phyloP scores from a whole-genome alignment of 371 early-diverging fungal genomes.

The Mucor circinelloides region DNA sequence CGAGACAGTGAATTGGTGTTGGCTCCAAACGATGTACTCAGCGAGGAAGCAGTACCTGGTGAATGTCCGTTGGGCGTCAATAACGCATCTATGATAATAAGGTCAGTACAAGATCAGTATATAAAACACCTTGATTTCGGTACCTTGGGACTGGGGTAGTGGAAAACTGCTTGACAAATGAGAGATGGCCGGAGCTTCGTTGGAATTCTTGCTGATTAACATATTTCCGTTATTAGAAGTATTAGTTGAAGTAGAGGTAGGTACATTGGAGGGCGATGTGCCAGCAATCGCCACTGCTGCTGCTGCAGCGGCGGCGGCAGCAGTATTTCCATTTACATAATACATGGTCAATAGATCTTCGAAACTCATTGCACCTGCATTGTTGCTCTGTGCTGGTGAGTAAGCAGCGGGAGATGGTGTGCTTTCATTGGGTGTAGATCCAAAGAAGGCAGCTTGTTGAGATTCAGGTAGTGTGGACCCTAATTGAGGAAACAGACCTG shows the following conservation, averaged over 20 bases:
- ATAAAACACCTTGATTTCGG: not conserved
- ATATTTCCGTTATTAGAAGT: not conserved
- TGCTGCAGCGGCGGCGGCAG: conserved; percentile 19
- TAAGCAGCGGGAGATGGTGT: conserved; percentile 25
- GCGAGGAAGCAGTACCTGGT: conserved; percentile 8
- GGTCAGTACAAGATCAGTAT: not conserved
- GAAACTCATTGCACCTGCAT: conserved; percentile 41
- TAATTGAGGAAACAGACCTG: conserved; percentile 28
- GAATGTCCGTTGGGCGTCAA: conserved; percentile 9
- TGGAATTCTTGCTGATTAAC: conserved; percentile 4
- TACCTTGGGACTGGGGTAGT: conserved; percentile 21
- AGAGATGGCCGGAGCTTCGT: conserved; percentile 8
- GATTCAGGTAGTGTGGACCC: conserved; percentile 19
- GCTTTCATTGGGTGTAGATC: conserved; percentile 22
- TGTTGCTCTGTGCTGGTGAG: conserved; percentile 5
- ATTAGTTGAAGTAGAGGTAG: not conserved
- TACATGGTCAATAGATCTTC: conserved; percentile 37
- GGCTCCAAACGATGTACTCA: conserved; percentile 2
- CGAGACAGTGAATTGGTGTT: not conserved
- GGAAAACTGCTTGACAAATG: conserved; percentile 8
- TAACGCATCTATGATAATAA: not conserved
- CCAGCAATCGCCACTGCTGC: conserved; percentile 14
- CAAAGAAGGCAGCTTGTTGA: conserved; percentile 21
- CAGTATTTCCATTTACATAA: conserved; percentile 21
- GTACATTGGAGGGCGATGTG: conserved; percentile 2